phyloP scores from a whole-genome alignment of 1,139 yeast species.

The Candida sojae region DNA sequence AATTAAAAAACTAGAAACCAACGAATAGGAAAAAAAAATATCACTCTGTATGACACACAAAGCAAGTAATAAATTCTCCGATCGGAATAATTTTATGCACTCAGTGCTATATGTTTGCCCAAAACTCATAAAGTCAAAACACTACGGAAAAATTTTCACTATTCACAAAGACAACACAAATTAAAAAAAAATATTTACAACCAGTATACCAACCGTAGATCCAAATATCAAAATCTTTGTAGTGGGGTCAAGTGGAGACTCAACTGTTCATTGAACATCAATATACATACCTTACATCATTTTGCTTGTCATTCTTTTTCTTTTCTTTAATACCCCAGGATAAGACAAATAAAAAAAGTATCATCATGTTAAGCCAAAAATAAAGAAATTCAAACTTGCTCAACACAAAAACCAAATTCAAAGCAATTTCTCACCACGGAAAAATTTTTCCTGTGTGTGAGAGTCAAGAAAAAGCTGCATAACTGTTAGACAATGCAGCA shows the following conservation, averaged over 20 bases:
- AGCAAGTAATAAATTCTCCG: constrained; percentile 4
- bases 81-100: constrained; percentile 8
- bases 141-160: neutral
- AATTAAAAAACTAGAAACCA: neutral
- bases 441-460: constrained; percentile 1
- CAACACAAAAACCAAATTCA: too few species aligned
- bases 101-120: neutral
- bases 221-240: neutral
- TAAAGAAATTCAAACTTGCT: neutral
- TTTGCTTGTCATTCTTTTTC: too few species aligned
- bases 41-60: neutral
- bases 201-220: neutral
- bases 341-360: neutral
- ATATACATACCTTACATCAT: neutral
- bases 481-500: constrained; percentile 3
- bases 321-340: too few species aligned
- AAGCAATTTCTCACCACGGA: neutral
- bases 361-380: neutral
- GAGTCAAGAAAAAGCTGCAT: neutral
- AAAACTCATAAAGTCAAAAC: neutral
- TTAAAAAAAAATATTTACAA: neutral
- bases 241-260: constrained; percentile 5
- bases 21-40: neutral
- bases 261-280: neutral
- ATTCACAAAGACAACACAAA: neutral